Evolutionary conservation across 2,329 filamentous ascomycete species (phyloP), one percentile per base, ranked within the genome.

Genomic region (Periconia sp.): DNA sequence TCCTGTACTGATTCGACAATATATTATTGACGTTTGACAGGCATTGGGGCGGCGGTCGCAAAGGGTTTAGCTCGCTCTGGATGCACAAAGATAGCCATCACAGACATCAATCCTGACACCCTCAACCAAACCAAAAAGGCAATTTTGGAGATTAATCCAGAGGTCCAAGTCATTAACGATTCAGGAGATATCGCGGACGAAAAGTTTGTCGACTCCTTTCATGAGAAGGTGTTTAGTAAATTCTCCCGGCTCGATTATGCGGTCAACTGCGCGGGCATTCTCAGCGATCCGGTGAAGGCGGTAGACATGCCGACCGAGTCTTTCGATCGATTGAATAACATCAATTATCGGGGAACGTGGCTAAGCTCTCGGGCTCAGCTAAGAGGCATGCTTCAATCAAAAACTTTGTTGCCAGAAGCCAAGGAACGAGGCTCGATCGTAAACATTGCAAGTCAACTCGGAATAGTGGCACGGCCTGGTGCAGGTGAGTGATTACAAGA

Each of bases 291-390:
- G 1, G 60, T 72, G 10, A 70, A 75, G 35, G 71, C 76, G 18
- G 78, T 78, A 0, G 81, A 85, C 46, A 81, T 76, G n/a, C 63
- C 74, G 0, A 65, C 75, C 1, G 73, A 75, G 1, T 73, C 73
- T 10, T 85, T 85, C 44, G 82, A 85, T 52, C 71, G 71, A 8
- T 74, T 85, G 45, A 84, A 79, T 37, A 76, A 71, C 41, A 75
- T 85, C 61, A 86, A 86, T 58, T 84, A 84, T 58, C 41, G 43
- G 15, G 84, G 83, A 2, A 77, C 84, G 1, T 85, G 81, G 77
- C 70, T 83, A 10, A 85, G 82, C 56, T 81, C 83, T 41, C 57
- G 64, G 47, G 82, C 80, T 45, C 74, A 85, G 66, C 61, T 85
- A 10, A 65, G 61, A 3, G 67, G 76, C 33, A 84, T 85, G 81